These are phyloP conservation scores for Xylaria sp. DNA, from an alignment of 2,329 filamentous ascomycete genomes.

Conservation along the genomic window DNA sequence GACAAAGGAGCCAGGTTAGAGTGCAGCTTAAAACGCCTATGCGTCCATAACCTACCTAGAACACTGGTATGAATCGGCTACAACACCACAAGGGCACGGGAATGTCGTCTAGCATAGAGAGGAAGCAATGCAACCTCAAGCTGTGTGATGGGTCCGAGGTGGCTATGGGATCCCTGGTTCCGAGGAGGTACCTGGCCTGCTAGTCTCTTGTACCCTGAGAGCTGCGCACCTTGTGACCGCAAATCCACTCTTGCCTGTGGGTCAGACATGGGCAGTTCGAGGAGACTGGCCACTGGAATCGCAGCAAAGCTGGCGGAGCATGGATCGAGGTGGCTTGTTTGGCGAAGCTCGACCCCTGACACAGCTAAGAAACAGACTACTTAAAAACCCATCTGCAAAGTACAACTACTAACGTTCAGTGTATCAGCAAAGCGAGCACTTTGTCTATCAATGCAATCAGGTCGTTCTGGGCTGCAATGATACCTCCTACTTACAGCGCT, in stretches of 20 bases:
- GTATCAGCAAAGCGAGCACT: slow-evolving; percentile 20
- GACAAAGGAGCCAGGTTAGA: not conserved
- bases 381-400: slow-evolving; percentile 11
- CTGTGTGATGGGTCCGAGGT: slow-evolving; percentile 18
- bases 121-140: slow-evolving; percentile 29
- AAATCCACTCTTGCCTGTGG: slow-evolving; percentile 36
- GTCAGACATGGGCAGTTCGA: slow-evolving; percentile 17
- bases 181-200: slow-evolving; percentile 24
- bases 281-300: slow-evolving; percentile 27
- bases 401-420: slow-evolving; percentile 20
- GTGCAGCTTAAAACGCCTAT: not conserved
- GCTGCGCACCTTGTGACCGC: slow-evolving; percentile 40
- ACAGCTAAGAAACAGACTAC: slow-evolving; percentile 27
- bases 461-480: slow-evolving; percentile 3
- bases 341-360: slow-evolving; percentile 34
- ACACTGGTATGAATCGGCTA: slow-evolving; percentile 19
- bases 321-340: slow-evolving; percentile 33
- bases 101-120: slow-evolving; percentile 6
- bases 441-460: slow-evolving; percentile 19
- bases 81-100: slow-evolving; percentile 2
- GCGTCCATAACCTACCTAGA: not conserved
- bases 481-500: not conserved
- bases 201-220: slow-evolving; percentile 34
- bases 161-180: slow-evolving; percentile 16
- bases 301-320: slow-evolving; percentile 16